Evolutionary conservation across 495 filamentous ascomycete species (phyloP).

Genomic region (Evernia prunastri): DNA sequence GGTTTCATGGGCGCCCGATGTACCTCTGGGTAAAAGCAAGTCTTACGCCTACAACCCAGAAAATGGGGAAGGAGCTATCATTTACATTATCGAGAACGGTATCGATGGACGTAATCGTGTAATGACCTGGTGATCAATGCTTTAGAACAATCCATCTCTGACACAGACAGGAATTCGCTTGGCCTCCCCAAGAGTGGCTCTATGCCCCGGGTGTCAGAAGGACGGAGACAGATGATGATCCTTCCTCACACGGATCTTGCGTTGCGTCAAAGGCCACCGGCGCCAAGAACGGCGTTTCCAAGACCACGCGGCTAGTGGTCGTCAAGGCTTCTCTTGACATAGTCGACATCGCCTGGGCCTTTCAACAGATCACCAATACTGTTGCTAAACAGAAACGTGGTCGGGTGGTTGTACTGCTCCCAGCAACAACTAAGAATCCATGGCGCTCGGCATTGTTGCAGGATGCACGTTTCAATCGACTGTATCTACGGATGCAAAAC

Average conservation of each 20-base stretch:
- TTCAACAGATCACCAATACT: slow-evolving; percentile 3
- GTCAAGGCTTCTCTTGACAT: slow-evolving; percentile 1
- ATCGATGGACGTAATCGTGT: slow-evolving; percentile 8
- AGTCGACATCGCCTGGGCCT: slow-evolving; percentile 4
- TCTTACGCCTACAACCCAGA: slow-evolving; percentile 6
- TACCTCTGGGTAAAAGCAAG: background rate
- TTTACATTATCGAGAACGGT: slow-evolving; percentile 18
- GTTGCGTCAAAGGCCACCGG: slow-evolving; percentile 17
- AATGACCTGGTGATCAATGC: background rate
- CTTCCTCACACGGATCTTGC: slow-evolving; percentile 3
- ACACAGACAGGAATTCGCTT: slow-evolving; percentile 13
- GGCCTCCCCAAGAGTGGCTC: slow-evolving; percentile 6
- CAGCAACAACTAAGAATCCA: background rate
- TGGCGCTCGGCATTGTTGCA: background rate
- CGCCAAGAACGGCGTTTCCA: slow-evolving; percentile 8
- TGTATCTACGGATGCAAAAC: background rate
- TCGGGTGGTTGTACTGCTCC: slow-evolving; percentile 1
- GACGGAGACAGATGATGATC: slow-evolving; percentile 11
- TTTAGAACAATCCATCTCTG: background rate
- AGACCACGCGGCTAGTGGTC: slow-evolving; percentile 3
- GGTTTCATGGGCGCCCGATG: slow-evolving; percentile 11
- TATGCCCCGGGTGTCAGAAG: slow-evolving; percentile 6
- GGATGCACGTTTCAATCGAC: slow-evolving; percentile 9
- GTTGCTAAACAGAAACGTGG: background rate
- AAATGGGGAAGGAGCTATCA: background rate